Evolutionary conservation across 345 rosid genomes (phyloP).

Genomic region (Linum usitatissimum): DNA sequence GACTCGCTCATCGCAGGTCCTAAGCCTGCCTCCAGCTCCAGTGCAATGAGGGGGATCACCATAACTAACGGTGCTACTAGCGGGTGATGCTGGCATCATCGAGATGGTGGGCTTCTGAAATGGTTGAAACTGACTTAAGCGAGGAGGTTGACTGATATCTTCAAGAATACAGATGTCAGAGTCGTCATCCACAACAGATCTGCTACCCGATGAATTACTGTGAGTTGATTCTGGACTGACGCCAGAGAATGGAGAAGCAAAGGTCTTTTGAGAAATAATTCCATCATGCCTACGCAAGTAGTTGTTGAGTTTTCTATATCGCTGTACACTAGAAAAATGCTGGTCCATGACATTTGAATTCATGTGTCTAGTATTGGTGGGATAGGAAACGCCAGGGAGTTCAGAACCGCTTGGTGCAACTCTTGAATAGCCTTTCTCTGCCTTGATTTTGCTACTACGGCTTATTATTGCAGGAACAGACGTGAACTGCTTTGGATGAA

Average conservation of each 20-base stretch:
- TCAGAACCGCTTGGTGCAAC: constrained; percentile 21
- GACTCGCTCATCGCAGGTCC: constrained; percentile 38
- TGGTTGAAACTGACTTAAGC: constrained; percentile 23
- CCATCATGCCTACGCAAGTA: constrained; percentile 26
- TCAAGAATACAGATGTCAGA: constrained; percentile 72
- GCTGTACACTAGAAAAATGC: constrained; percentile 20
- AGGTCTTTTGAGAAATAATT: constrained; percentile 24
- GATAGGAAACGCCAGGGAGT: constrained; percentile 16
- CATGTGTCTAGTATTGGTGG: constrained; percentile 13
- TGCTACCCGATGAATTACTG: constrained; percentile 47
- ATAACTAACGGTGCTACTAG: constrained; percentile 2
- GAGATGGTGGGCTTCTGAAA: constrained; percentile 18
- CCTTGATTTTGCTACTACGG: constrained; percentile 11
- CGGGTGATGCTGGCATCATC: constrained; percentile 11
- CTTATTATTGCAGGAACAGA: constrained; percentile 16
- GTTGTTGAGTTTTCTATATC: constrained; percentile 21
- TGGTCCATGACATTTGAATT: constrained; percentile 27
- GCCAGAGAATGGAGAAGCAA: constrained; percentile 33
- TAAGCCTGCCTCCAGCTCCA: constrained; percentile 34
- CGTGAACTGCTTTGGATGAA: constrained; percentile 21
- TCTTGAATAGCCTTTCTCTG: constrained; percentile 18
- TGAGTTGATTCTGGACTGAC: constrained; percentile 58
- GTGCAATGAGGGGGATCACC: constrained; percentile 24
- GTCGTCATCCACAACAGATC: constrained; percentile 54
- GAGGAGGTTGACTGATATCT: constrained; percentile 50